Conservation (phyloP, 2,329 filamentous ascomycete genomes). For the Cladophialophora exuberans region DNA sequence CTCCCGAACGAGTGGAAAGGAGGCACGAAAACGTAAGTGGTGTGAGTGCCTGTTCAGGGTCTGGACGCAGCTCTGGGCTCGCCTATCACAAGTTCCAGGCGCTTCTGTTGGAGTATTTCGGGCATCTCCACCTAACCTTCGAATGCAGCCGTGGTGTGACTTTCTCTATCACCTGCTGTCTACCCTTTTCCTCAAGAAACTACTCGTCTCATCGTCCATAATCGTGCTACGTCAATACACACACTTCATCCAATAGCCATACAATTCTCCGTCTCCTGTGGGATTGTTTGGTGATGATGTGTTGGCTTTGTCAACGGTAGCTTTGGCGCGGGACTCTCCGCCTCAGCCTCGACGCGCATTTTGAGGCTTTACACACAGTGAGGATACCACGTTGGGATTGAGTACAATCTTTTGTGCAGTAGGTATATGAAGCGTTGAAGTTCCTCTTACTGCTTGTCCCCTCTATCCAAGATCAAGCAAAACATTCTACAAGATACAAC, state of each 20-base stretch:
- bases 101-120: too few relatives aligned
- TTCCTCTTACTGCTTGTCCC: neutral
- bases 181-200: neutral
- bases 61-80: too few relatives aligned
- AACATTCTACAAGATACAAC: neutral
- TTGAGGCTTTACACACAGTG: constrained; percentile 3
- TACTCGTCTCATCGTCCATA: neutral
- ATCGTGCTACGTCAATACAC: neutral
- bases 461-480: neutral
- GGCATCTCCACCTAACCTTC: neutral
- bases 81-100: too few relatives aligned
- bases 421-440: neutral
- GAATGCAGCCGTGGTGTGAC: neutral
- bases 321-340: constrained; percentile 3
- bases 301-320: neutral
- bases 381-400: neutral
- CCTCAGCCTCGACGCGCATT: neutral
- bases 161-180: neutral
- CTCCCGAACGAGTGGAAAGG: too few relatives aligned
- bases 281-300: neutral
- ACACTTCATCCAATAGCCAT: constrained; percentile 1
- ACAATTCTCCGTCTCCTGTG: neutral
- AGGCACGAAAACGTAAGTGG: too few relatives aligned
- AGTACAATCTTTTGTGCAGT: neutral
- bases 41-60: too few relatives aligned